These are phyloP conservation scores for Neofusicoccum sp. DNA, from an alignment of 2,329 filamentous ascomycete species.

Conservation along the genomic window DNA sequence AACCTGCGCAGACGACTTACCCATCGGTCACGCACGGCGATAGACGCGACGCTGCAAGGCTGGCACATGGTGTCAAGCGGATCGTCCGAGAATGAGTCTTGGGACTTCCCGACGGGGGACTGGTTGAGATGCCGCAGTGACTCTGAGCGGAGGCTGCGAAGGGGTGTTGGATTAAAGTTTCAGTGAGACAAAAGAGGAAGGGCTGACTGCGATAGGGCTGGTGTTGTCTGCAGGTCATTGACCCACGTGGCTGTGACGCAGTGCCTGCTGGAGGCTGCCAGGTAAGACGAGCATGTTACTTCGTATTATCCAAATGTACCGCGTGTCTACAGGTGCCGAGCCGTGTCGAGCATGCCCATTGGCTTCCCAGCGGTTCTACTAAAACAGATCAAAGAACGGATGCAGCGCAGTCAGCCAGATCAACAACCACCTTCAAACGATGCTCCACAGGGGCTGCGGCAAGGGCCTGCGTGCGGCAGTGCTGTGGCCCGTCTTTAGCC, in stretches of 20 bases:
- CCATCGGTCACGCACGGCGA: conserved; percentile 18
- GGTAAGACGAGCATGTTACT: too few relatives aligned
- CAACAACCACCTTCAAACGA: conserved; percentile 30
- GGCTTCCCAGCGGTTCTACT: conserved; percentile 3
- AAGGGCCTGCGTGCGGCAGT: conserved; percentile 27
- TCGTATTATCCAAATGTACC: too few relatives aligned
- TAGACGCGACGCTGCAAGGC: conserved; percentile 9
- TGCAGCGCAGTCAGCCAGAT: neutral
- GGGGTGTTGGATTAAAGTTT: too few relatives aligned
- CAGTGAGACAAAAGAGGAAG: too few relatives aligned
- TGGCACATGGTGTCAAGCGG: conserved; percentile 11
- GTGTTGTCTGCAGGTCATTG: too few relatives aligned
- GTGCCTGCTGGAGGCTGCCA: too few relatives aligned
- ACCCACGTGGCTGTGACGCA: too few relatives aligned
- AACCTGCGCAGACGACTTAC: neutral
- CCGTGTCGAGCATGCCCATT: neutral
- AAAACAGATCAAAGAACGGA: conserved; percentile 3
- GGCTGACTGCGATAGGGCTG: too few relatives aligned
- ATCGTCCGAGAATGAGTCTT: too few relatives aligned
- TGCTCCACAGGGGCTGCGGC: conserved; percentile 38
- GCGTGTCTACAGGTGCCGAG: neutral
- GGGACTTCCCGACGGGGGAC: too few relatives aligned
- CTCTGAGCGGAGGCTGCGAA: too few relatives aligned
- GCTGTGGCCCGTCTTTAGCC: conserved; percentile 30
- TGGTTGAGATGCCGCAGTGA: too few relatives aligned